Evolutionary conservation across 1,284 basidiomycete genomes (phyloP).

Genomic region (Ustilago curta): DNA sequence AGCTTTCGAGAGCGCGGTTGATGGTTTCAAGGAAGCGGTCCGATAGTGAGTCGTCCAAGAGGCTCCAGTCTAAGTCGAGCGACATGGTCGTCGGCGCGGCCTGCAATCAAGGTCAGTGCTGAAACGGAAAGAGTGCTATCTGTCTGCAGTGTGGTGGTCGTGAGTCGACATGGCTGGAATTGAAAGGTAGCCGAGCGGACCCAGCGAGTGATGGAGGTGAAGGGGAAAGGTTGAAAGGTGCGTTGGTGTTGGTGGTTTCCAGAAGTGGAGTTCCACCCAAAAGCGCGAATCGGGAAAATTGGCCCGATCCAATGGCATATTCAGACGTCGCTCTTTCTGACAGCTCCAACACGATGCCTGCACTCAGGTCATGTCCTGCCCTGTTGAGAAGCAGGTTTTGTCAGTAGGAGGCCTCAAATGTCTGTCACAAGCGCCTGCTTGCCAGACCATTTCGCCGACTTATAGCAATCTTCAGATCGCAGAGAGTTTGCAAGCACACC

Average conservation of each 20-base stretch:
- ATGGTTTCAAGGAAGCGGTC: conserved; percentile 80
- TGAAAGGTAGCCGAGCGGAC: background rate
- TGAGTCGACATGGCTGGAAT: background rate
- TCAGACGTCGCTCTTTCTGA: conserved; percentile 1
- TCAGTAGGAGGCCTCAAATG: background rate
- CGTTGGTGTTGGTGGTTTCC: conserved; percentile 7
- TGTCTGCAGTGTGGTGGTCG: background rate
- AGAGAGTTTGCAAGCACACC: too few relatives aligned
- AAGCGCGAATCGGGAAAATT: conserved; percentile 4
- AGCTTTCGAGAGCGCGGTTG: conserved; percentile 78
- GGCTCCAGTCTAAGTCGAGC: conserved; percentile 74
- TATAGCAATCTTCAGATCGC: too few relatives aligned
- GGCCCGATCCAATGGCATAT: background rate
- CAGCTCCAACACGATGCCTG: background rate
- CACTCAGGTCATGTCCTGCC: too few relatives aligned
- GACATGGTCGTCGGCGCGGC: conserved; percentile 51
- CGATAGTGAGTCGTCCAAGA: conserved; percentile 78
- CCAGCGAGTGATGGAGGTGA: conserved; percentile 2
- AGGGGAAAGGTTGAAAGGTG: background rate
- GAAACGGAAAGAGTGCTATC: conserved; percentile 7
- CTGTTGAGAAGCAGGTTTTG: background rate
- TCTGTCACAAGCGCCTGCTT: too few relatives aligned
- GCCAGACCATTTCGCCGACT: too few relatives aligned
- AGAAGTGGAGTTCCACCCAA: conserved; percentile 5
- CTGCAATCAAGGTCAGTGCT: background rate